A percentile compares a stretch with the other conserved stretches of the same genome.
These are phyloP conservation scores for Radiomyces spectabilis DNA, from an alignment of 192 early-diverging fungal genomes.

Conservation along the genomic window DNA sequence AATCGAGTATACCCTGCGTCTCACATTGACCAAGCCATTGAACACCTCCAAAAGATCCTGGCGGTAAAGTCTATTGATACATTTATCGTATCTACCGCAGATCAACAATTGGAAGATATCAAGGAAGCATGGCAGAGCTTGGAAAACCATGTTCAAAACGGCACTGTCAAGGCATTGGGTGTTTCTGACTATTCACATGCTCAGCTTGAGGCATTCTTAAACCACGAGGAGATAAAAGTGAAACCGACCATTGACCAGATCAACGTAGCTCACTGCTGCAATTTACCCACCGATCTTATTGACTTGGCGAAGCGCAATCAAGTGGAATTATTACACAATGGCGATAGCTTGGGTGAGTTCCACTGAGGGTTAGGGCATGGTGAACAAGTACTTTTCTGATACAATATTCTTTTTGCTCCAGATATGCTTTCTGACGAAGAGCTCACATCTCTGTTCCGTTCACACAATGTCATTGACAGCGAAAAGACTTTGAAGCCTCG, in stretches of 20 bases:
- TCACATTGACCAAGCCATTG: slow-evolving; percentile 12
- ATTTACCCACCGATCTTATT: slow-evolving; percentile 36
- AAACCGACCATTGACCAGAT: slow-evolving; percentile 42
- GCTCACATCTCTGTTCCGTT: slow-evolving; percentile 26
- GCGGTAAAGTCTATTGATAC: slow-evolving; percentile 22
- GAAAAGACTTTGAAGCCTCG: slow-evolving; percentile 20
- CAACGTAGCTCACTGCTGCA: slow-evolving; percentile 38
- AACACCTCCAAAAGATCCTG: slow-evolving; percentile 14
- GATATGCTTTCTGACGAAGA: slow-evolving; percentile 37
- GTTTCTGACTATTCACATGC: slow-evolving; percentile 36
- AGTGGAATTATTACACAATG: slow-evolving; percentile 37
- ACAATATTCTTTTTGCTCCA: background rate
- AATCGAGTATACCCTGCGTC: background rate
- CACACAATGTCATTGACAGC: slow-evolving; percentile 10
- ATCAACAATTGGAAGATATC: slow-evolving; percentile 15
- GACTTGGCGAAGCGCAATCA: slow-evolving; percentile 29
- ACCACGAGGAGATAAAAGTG: slow-evolving; percentile 9
- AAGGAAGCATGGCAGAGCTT: slow-evolving; percentile 27
- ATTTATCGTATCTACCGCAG: slow-evolving; percentile 13
- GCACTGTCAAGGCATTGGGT: slow-evolving; percentile 33
- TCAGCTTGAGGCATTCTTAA: slow-evolving; percentile 27
- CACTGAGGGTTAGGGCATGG: background rate
- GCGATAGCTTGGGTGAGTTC: slow-evolving; percentile 34
- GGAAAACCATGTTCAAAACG: slow-evolving; percentile 21
- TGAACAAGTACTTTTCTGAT: background rate